Conservation (phyloP, 768 basidiomycete genomes). For the Cystobasidium onofrii region DNA sequence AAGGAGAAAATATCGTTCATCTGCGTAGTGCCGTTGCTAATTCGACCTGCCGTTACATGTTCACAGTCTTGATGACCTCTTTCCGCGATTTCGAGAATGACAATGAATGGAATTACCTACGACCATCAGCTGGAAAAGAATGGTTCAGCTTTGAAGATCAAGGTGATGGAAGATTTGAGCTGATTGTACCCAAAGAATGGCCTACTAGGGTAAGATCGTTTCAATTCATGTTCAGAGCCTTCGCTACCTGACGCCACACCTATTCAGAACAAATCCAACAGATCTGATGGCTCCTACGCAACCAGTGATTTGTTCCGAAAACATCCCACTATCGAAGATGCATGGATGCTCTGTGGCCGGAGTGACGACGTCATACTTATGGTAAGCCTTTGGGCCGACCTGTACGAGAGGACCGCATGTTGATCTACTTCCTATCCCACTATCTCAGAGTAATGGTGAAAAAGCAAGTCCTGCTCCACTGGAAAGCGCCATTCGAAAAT, state of each 20-base stretch:
- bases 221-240: no score
- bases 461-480: constrained; percentile 30
- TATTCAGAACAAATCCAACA: constrained; percentile 48
- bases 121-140: constrained; percentile 59
- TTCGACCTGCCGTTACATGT: background rate
- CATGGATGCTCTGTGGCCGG: constrained; percentile 54
- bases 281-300: constrained; percentile 54
- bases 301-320: constrained; percentile 54
- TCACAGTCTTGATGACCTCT: constrained; percentile 49
- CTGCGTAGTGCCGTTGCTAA: background rate
- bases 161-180: constrained; percentile 59
- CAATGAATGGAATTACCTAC: constrained; percentile 55
- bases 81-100: constrained; percentile 51
- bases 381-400: background rate
- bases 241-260: no score
- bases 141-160: constrained; percentile 79
- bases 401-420: background rate
- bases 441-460: constrained; percentile 26
- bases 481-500: constrained; percentile 13
- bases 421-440: background rate
- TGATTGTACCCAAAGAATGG: constrained; percentile 54
- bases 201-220: constrained; percentile 48
- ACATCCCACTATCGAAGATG: constrained; percentile 48
- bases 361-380: constrained; percentile 54
- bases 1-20: background rate